Evolutionary conservation across 441 rosid species (phyloP), one percentile per base, ranked within the genome.

Genomic region (Pelargonium citronellum): DNA sequence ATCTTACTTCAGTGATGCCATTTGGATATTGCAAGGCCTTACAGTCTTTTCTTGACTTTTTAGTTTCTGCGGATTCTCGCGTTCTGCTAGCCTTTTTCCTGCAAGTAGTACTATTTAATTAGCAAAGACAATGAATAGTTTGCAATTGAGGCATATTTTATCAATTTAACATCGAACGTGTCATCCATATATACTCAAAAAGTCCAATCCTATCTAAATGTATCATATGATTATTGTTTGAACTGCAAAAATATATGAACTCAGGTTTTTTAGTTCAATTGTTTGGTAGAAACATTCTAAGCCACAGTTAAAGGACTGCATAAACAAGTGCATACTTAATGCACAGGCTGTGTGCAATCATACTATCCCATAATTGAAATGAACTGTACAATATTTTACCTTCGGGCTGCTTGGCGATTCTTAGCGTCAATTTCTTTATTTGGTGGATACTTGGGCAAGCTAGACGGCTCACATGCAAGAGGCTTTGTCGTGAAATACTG

Each of bases 341-440:
- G 37, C 37, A 30, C 4, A 30, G 37, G 37, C 37, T 30, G 3
- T 30, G 37, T 30, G 37, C 37, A 30, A 30, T 3, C 3, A 30
- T 2, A 30, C 37, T 30, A 2, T 30, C 3, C 37, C 37, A 30
- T 30, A 30, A 30, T 30, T 30, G 3, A 1, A 30, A 1, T 30
- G 37, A 30, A 30, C 37, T 30, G 37, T 30, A 1, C 37, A 30
- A 63, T 15, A 3, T 30, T 30, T 30, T 63, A 94, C 98, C 97
- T 86, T 70, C 84, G 84, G 62, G 83, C 74, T 27, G 85, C 97
- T 16, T 94, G 94, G 2, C 95, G 87, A 62, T 69, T 66, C 80
- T 89, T 91, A 67, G 91, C 99, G 77, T 91, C 97, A 70, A 95
- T 87, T 84, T 95, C 99, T 75, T 86, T 95, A 78, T 84, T 95